Evolutionary conservation across 768 basidiomycete genomes (phyloP), one percentile per base, ranked within the genome.

Genomic region (Porpolomopsis calyptriformis): DNA sequence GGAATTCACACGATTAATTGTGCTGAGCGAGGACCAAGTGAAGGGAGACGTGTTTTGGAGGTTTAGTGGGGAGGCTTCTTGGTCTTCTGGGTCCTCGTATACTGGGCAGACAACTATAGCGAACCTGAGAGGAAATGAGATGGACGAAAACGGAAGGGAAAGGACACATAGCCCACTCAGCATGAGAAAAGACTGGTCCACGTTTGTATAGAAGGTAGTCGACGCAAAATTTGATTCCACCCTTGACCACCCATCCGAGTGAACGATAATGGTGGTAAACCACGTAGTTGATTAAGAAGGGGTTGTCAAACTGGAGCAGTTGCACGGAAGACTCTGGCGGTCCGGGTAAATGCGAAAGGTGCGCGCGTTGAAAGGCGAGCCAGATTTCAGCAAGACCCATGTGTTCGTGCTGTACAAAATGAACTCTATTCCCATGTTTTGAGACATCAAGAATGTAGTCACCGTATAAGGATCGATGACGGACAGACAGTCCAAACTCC

Each of bases 201-300:
- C 87, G 77, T 55, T 89, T 92, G 62, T 99, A 99, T 22, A 98
- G 65, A 8, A 99, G 74, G 65, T 85, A 92, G 57, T 99, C 96
- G 31, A 85, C 85, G 55, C 93, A 97, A 64, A 99, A 99, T 63
- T 99, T 99, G 70, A 96, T 81, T 1, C 96, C 96, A 23, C 81
- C 79, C 63, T 92, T 90, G 52, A 96, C 82, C 16, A 97, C 88
- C 96, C 94, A 99, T 20, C 96, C 96, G 6, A 98, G 73, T 3
- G 92, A 91, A 12, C 94, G 79, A 58, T 86, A 98, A 62, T 98
- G 92, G 60, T 98, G 94, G 57, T 93, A 96, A 2, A 78, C 79
- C 40, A 82, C 79, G 55, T 97, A 99, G 56, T 87, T 76, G 33
- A 98, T 70, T 20, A 99, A 65, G 66, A 97, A 93, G 0, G 92